Conservation (phyloP, 75 land plant species). For the Gnetum montanum region DNA sequence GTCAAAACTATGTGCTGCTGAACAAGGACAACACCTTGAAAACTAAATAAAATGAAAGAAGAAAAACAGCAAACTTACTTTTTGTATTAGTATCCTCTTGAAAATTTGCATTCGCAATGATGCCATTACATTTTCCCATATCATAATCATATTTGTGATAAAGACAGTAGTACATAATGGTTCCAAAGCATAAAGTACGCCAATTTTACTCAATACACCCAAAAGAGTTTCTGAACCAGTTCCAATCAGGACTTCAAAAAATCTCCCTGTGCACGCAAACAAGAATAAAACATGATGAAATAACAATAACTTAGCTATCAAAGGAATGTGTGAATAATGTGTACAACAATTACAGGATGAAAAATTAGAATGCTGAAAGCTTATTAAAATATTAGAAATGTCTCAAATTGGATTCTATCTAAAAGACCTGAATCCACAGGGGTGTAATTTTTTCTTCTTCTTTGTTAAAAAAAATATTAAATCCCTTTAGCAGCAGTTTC, state of each 20-base stretch:
- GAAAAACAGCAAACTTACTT: conserved; percentile 32
- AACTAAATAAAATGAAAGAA: neutral
- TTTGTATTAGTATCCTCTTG: conserved; percentile 71
- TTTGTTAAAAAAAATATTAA: too few relatives aligned
- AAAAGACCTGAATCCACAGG: too few relatives aligned
- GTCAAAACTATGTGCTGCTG: too few relatives aligned
- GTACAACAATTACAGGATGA: too few relatives aligned
- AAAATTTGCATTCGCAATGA: conserved; percentile 62
- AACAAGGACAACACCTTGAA: too few relatives aligned
- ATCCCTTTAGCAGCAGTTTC: too few relatives aligned
- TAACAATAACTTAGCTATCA: neutral
- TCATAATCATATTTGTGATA: conserved; percentile 71
- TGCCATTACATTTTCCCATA: conserved; percentile 97
- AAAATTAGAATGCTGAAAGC: too few relatives aligned
- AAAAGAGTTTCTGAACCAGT: conserved; percentile 52
- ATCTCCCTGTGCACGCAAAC: conserved; percentile 41
- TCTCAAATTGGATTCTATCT: too few relatives aligned
- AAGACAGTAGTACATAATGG: conserved; percentile 75
- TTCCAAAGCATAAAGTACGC: conserved; percentile 63
- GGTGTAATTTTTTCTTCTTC: too few relatives aligned
- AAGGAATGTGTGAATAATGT: neutral
- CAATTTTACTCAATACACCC: conserved; percentile 54
- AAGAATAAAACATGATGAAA: neutral
- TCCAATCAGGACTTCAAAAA: conserved; percentile 91
- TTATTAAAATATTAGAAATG: too few relatives aligned